These are phyloP conservation scores for Dryadomyces quercivorus DNA, from an alignment of 2,329 filamentous ascomycete species.

Conservation along the genomic window DNA sequence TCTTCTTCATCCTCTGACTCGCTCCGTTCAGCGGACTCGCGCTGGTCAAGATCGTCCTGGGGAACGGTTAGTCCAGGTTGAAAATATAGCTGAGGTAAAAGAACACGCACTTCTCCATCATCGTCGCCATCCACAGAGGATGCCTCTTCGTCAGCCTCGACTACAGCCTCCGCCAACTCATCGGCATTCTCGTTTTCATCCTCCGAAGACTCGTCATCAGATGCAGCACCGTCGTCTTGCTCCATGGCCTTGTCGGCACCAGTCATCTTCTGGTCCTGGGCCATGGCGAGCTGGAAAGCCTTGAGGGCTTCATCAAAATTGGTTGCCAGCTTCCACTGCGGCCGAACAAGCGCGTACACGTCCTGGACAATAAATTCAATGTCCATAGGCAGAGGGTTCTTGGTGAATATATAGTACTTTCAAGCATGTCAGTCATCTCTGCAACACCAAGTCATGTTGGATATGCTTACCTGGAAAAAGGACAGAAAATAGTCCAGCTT, in stretches of 20 bases:
- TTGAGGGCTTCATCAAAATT: constrained; percentile 73
- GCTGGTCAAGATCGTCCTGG: constrained; percentile 35
- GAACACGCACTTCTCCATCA: constrained; percentile 38
- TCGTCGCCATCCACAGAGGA: constrained; percentile 41
- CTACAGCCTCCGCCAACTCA: constrained; percentile 48
- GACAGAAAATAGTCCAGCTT: constrained; percentile 96
- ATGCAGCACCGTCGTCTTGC: constrained; percentile 18
- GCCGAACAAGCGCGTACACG: constrained; percentile 70
- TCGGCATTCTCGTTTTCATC: constrained; percentile 62
- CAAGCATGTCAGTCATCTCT: not conserved
- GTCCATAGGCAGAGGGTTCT: constrained; percentile 85
- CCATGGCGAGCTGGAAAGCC: constrained; percentile 76
- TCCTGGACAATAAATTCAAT: constrained; percentile 95
- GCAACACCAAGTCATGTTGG: not conserved
- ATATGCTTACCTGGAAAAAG: constrained; percentile 62
- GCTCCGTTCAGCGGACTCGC: constrained; percentile 39
- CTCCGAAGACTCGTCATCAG: constrained; percentile 62
- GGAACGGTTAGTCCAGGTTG: not conserved
- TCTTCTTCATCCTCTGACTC: constrained; percentile 73
- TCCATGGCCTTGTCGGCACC: constrained; percentile 59
- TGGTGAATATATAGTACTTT: constrained; percentile 85
- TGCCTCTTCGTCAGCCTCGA: constrained; percentile 45
- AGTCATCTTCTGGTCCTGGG: constrained; percentile 74
- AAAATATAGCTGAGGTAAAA: not conserved
- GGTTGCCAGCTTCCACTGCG: constrained; percentile 81